These are phyloP conservation scores for Thelephora terrestris DNA, from an alignment of 1,284 basidiomycete species.

Conservation along the genomic window DNA sequence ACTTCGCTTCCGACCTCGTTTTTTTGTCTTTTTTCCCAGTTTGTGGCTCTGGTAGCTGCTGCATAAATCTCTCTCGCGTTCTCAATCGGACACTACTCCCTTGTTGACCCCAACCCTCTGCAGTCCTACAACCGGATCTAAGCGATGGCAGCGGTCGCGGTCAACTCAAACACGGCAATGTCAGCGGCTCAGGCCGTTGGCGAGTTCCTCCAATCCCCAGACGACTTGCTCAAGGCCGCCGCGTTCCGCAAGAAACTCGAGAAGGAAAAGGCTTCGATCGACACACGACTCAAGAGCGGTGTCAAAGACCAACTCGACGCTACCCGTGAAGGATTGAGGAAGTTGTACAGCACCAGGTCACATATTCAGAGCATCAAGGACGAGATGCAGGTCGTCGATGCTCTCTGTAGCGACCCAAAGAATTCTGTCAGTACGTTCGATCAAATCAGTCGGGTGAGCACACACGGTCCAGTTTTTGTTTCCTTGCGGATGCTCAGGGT, in stretches of 20 bases:
- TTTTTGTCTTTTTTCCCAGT: no score
- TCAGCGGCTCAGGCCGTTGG: conserved; percentile 76
- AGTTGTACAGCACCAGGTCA: conserved; percentile 73
- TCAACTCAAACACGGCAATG: conserved; percentile 24
- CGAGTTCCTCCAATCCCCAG: conserved; percentile 85
- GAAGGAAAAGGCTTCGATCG: conserved; percentile 95
- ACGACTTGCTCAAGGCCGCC: conserved; percentile 86
- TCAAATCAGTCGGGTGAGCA: conserved; percentile 80
- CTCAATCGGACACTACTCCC: no score
- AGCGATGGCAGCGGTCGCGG: no score
- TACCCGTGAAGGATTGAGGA: conserved; percentile 82
- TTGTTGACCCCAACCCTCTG: no score
- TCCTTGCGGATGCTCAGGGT: not conserved
- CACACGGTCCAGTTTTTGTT: conserved; percentile 4
- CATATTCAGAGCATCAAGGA: conserved; percentile 86
- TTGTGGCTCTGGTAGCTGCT: no score
- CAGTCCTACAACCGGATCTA: no score
- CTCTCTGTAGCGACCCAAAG: conserved; percentile 64
- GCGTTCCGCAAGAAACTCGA: conserved; percentile 90
- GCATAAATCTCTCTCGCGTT: no score
- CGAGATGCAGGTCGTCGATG: conserved; percentile 85
- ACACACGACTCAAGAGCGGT: conserved; percentile 84
- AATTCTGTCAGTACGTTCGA: conserved; percentile 75
- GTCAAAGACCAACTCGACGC: conserved; percentile 93
- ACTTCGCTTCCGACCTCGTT: no score